phyloP scores from a whole-genome alignment of 1,139 yeast species.

The Scheffersomyces segobiensis region DNA sequence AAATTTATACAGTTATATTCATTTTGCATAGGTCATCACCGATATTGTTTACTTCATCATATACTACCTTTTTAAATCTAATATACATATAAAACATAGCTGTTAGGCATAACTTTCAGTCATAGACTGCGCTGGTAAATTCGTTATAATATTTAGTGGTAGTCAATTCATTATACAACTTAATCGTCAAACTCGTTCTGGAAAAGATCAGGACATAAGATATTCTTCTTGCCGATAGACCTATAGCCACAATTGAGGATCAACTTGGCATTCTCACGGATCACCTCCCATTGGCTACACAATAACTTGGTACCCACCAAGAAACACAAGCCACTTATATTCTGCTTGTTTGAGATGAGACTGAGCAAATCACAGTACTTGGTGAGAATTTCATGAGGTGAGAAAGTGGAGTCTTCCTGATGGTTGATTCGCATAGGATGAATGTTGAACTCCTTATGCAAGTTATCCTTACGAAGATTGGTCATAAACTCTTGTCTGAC shows the following conservation, averaged over 20 bases:
- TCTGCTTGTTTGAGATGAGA: slow-evolving; percentile 40
- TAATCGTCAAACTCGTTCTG: slow-evolving; percentile 18
- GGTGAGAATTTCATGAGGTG: slow-evolving; percentile 35
- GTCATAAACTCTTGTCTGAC: slow-evolving; percentile 32
- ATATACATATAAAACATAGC: background rate
- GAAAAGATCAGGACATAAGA: slow-evolving; percentile 56
- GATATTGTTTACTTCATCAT: background rate
- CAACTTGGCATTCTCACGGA: slow-evolving; percentile 58
- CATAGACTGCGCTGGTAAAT: background rate
- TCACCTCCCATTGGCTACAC: slow-evolving; percentile 60
- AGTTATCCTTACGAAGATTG: slow-evolving; percentile 13
- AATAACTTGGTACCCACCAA: slow-evolving; percentile 40
- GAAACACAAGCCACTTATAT: slow-evolving; percentile 52
- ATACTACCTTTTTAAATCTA: background rate
- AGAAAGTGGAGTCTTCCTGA: slow-evolving; percentile 12
- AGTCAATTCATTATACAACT: background rate
- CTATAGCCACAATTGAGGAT: slow-evolving; percentile 59
- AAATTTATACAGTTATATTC: background rate
- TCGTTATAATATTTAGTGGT: too few relatives aligned
- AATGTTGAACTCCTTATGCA: slow-evolving; percentile 27
- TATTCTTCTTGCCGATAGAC: slow-evolving; percentile 51
- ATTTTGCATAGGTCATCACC: background rate
- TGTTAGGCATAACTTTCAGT: background rate
- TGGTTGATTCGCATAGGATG: slow-evolving; percentile 31
- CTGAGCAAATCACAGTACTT: slow-evolving; percentile 47